Evolutionary conservation across 768 basidiomycete species (phyloP), one percentile per base, ranked within the genome.

Genomic region (Lentinula aciculospora): DNA sequence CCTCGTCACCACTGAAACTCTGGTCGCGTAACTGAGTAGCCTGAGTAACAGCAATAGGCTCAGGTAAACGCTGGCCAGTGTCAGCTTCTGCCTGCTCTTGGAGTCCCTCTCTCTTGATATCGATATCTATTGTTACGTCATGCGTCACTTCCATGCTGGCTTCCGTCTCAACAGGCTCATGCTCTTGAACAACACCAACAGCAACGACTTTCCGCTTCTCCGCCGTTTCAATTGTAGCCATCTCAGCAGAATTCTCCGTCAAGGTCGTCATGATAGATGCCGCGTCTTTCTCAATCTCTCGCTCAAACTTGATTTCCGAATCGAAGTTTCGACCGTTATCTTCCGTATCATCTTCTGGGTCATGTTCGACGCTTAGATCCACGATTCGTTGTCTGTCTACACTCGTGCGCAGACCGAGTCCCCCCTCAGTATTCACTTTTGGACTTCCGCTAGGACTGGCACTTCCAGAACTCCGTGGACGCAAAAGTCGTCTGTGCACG

Each of bases 181-280:
- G 46, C 56, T 57, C 45, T 17, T 57, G 56, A 25, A 37, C 44
- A 17, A 48, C 36, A 9, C 56, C 56, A 12, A 56, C 54, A 37
- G 59, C 53, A 1, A 65, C 67, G 23, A 76, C 21, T 4, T 57
- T 71, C 21, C 66, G 67, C 62, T 77, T 79, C 65, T 82, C 78
- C 2, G 72, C 83, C 2, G 66, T 75, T 58, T 78, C 70, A 45
- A 83, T 75, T 4, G 76, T 76, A 8, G 81, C 82, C 27, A 74
- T 74, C 62, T 83, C 81, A 5, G 75, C 75, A 61, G 80, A 77
- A 48, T 74, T 70, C 46, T 75, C 73, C 23, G 75, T 82, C 56
- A 71, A 64, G 44, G 65, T 67, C 0, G 77, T 76, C 53, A 75
- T 60, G 15, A 75, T 68, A 19, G 78, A 78, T 55, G 71, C 63